These are phyloP conservation scores for Cytospora piceae DNA, from an alignment of 2,329 filamentous ascomycete species.

Conservation along the genomic window DNA sequence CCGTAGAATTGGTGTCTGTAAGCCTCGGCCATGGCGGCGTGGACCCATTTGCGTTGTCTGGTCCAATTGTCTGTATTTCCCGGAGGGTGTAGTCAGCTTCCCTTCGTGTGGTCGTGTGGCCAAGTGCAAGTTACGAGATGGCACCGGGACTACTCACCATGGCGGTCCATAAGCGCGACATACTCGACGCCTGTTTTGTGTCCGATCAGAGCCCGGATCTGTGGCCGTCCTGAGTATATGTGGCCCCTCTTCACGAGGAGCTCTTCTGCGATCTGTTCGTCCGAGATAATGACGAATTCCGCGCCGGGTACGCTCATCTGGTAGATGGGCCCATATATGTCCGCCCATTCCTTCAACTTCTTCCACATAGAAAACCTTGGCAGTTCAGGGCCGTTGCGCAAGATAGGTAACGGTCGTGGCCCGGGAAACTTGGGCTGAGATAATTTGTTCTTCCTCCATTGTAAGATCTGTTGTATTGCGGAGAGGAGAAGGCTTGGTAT, in stretches of 20 bases:
- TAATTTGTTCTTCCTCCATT: conserved; percentile 38
- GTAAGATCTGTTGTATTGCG: conserved; percentile 43
- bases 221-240: conserved; percentile 54
- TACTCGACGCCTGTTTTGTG: conserved; percentile 54
- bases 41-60: conserved; percentile 55
- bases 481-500: conserved; percentile 50
- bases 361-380: conserved; percentile 52
- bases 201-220: conserved; percentile 52
- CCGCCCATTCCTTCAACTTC: conserved; percentile 54
- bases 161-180: conserved; percentile 55
- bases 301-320: conserved; percentile 46
- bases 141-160: conserved; percentile 42
- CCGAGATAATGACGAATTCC: conserved; percentile 50
- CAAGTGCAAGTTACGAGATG: neutral
- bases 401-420: conserved; percentile 50
- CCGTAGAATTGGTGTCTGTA: conserved; percentile 50
- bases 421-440: conserved; percentile 46
- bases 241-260: conserved; percentile 54
- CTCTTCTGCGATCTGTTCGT: conserved; percentile 53
- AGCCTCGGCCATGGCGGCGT: conserved; percentile 48
- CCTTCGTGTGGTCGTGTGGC: neutral
- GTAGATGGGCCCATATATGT: conserved; percentile 49
- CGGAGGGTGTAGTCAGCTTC: conserved; percentile 4
- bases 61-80: conserved; percentile 48
- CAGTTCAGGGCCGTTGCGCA: conserved; percentile 54